Base-by-base conservation (phyloP, 2,329 filamentous ascomycete genomes). In the Venturia carpophila region DNA sequence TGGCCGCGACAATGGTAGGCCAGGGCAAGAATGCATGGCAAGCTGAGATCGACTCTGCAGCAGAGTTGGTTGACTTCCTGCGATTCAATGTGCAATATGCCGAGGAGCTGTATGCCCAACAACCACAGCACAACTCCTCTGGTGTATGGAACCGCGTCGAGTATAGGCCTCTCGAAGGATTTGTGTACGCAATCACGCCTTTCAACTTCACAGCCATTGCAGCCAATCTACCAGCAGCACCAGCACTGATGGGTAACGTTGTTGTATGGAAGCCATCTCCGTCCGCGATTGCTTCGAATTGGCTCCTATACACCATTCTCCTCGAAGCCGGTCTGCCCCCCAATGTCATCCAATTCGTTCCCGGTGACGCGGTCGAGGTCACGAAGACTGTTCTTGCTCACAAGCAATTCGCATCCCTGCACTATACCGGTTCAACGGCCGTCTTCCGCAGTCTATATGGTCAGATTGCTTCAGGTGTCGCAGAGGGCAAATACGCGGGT, bases 21-120 rank as follows among this genome's bases (percentile, higher is more conserved):
- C 93, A 99, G 79, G 93, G 94, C 72, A 97, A 97, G 85, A 97
- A 97, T 76, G 91, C 91, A 60, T 97, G 92, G 92, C 93, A 99
- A 78, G 93, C 94, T n/a, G 93, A 99, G 82, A 97, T 97, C 69
- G 93, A 97, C 76, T 84, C 92, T 47, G 93, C 93, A 21, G 93
- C 93, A 10, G 94, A 99, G 82, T 79, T 96, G 71, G 88, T 86
- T 70, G 93, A 99, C 75, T 97, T 97, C 78, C 80, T 97, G 74
- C 86, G 92, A 56, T 96, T 97, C 81, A 94, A 94, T 73, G 93
- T 97, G 64, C 87, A 92, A 75, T 97, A 94, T 73, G 93, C 93
- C 37, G 88, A 96, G 78, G 90, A 97, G 74, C 80, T 96, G 65
- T 96, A 97, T 75, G 84, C 85, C 45, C 87, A 91, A 74, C 94